A percentile compares a stretch with the other conserved stretches of the same genome.
phyloP scores from a whole-genome alignment of 1,284 basidiomycete genomes.

The Malassezia brasiliensis region DNA sequence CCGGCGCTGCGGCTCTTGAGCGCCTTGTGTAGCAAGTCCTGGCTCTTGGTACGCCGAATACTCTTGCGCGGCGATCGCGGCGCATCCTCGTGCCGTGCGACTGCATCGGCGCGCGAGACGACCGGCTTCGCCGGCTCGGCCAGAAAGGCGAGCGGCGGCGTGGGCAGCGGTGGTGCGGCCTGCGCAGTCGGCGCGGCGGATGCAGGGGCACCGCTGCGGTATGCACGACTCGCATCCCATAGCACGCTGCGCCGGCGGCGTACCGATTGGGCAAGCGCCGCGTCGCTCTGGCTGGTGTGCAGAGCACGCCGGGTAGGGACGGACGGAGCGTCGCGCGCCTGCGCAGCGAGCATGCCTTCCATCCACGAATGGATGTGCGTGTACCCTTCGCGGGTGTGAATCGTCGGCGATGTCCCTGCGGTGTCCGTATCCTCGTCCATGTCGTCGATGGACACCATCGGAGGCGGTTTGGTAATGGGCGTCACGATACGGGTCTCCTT shows the following conservation, averaged over 20 bases:
- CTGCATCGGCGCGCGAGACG: conserved; percentile 11
- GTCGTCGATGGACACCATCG: not conserved
- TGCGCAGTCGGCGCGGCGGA: not conserved
- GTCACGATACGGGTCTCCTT: conserved; percentile 44
- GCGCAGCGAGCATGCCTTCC: conserved; percentile 3
- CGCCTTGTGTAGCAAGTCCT: conserved; percentile 14
- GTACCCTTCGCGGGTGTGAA: not conserved
- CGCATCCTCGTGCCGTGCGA: not conserved
- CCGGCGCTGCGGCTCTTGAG: not conserved
- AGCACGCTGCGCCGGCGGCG: conserved; percentile 7
- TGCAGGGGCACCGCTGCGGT: not conserved
- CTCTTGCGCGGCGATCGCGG: not conserved
- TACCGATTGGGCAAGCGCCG: not conserved
- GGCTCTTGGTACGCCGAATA: conserved; percentile 15
- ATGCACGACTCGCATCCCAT: conserved; percentile 16
- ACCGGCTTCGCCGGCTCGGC: conserved; percentile 10
- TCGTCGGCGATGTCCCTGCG: not conserved
- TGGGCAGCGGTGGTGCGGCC: conserved; percentile 3
- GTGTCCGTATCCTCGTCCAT: not conserved
- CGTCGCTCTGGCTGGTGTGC: conserved; percentile 3
- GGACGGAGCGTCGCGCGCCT: not conserved
- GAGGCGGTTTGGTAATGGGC: conserved; percentile 14
- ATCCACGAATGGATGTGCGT: conserved; percentile 10
- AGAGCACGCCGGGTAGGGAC: not conserved
- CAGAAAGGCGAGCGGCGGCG: conserved; percentile 1